Conservation (phyloP, 176 grass and related monocot genomes). For the Musa itinerans region DNA sequence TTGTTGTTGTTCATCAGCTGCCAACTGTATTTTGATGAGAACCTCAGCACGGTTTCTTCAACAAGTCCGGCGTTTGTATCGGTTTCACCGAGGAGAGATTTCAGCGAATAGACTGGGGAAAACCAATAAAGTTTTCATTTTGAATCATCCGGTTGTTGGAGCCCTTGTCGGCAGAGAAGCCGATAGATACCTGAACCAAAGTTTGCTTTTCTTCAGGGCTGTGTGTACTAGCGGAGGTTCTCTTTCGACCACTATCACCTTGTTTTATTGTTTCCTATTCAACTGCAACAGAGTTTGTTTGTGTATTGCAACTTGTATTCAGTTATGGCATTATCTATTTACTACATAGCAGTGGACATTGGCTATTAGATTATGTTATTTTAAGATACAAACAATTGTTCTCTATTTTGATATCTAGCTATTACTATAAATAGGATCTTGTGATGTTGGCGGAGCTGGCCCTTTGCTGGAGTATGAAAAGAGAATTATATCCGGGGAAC, state of each 20-base stretch:
- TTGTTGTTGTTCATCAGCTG: background rate
- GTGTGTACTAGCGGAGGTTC: constrained; percentile 51
- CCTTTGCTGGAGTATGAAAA: constrained; percentile 66
- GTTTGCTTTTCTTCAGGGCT: constrained; percentile 28
- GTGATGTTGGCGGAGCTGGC: constrained; percentile 42
- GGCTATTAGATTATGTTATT: background rate
- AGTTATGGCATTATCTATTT: background rate
- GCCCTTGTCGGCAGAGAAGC: constrained; percentile 16
- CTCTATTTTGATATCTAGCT: constrained; percentile 3
- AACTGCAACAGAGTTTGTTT: background rate
- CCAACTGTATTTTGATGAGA: constrained; percentile 44
- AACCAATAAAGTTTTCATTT: constrained; percentile 28
- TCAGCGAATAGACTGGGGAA: constrained; percentile 22
- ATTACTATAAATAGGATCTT: constrained; percentile 14
- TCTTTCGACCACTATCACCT: constrained; percentile 1
- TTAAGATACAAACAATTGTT: constrained; percentile 11
- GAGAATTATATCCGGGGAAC: constrained; percentile 59
- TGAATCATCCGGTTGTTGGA: constrained; percentile 8
- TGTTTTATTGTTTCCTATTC: background rate
- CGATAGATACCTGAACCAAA: constrained; percentile 28
- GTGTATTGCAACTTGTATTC: background rate
- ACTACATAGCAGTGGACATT: background rate
- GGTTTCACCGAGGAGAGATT: constrained; percentile 19
- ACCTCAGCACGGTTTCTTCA: constrained; percentile 33
- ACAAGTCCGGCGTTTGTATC: constrained; percentile 23